Evolutionary conservation across 306 rosid genomes (phyloP).

Genomic region (Quercus engelmannii): DNA sequence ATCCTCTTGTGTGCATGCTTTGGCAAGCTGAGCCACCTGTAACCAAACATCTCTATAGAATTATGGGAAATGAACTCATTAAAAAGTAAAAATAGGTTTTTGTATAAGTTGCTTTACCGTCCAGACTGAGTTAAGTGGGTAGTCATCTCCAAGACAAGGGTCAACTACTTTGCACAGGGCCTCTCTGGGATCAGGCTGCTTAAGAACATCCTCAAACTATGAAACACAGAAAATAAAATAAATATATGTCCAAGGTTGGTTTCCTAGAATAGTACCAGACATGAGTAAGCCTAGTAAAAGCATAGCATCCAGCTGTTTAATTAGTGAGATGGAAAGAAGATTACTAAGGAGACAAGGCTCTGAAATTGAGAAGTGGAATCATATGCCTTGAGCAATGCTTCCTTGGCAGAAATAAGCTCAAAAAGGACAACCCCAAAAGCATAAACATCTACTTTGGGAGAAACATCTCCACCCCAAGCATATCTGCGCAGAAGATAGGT

Average conservation of each 20-base stretch:
- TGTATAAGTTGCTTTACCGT: constrained; percentile 53
- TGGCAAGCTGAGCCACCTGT: constrained; percentile 81
- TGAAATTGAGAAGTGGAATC: constrained; percentile 49
- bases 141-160: constrained; percentile 69
- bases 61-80: neutral
- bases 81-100: neutral
- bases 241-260: neutral
- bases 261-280: neutral
- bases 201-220: constrained; percentile 80
- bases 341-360: constrained; percentile 74
- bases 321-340: constrained; percentile 10
- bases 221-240: constrained; percentile 7
- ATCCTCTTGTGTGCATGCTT: constrained; percentile 78
- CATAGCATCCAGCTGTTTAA: neutral
- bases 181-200: constrained; percentile 44
- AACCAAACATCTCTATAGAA: constrained; percentile 16
- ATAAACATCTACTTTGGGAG: constrained; percentile 81
- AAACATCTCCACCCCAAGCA: constrained; percentile 80
- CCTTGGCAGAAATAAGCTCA: constrained; percentile 89
- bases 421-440: constrained; percentile 91
- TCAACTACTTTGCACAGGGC: constrained; percentile 62
- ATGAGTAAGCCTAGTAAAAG: neutral
- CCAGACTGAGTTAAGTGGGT: constrained; percentile 61
- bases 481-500: constrained; percentile 40
- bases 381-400: constrained; percentile 52